Evolutionary conservation across 2,329 filamentous ascomycete species (phyloP).

Genomic region (Pestalotiopsis sp.): DNA sequence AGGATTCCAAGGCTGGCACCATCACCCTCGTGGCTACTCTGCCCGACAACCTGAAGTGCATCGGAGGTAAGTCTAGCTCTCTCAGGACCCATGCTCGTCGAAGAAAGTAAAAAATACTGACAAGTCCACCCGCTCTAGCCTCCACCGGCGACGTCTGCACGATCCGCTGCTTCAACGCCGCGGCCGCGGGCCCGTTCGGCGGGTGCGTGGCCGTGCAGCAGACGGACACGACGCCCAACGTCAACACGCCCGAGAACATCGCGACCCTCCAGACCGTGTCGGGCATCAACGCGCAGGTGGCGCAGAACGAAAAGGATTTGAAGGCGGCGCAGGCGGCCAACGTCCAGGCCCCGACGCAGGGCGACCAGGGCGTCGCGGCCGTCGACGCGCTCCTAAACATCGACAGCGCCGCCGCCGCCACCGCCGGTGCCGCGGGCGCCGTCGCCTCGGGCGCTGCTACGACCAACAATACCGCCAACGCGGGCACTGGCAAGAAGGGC

Average conservation of each 20-base stretch:
- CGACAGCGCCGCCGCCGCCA: constrained; percentile 13
- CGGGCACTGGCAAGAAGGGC: background rate
- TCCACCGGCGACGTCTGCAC: constrained; percentile 45
- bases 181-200: constrained; percentile 26
- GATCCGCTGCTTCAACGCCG: constrained; percentile 38
- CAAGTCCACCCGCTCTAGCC: constrained; percentile 18
- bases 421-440: constrained; percentile 14
- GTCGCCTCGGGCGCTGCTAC: constrained; percentile 1
- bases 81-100: no score
- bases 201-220: constrained; percentile 44
- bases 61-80: constrained; percentile 31
- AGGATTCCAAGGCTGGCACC: constrained; percentile 26
- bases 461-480: background rate
- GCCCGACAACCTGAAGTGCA: constrained; percentile 32
- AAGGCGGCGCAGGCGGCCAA: constrained; percentile 39
- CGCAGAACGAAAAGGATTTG: constrained; percentile 41
- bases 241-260: constrained; percentile 33
- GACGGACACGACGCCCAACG: constrained; percentile 32
- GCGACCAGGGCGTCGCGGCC: constrained; percentile 29
- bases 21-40: constrained; percentile 36
- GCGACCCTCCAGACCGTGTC: constrained; percentile 37
- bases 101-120: background rate
- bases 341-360: constrained; percentile 30
- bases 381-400: constrained; percentile 29
- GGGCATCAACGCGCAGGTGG: constrained; percentile 37